Percentiles rank a stretch among this genome's conserved stretches.
These are phyloP conservation scores for Solanum microdontum DNA, from an alignment of 257 asterid species.

Conservation along the genomic window DNA sequence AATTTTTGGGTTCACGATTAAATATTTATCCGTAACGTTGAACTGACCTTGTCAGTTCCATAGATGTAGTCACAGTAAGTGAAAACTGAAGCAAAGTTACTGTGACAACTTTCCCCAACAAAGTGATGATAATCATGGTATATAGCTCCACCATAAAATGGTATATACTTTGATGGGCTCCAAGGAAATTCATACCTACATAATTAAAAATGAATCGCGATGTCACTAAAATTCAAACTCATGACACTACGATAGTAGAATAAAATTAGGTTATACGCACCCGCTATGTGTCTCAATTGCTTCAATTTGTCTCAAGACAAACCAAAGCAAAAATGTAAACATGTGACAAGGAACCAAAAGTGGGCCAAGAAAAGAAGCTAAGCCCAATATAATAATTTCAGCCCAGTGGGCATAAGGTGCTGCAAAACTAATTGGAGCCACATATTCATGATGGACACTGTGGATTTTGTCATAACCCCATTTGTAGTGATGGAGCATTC, in stretches of 20 bases:
- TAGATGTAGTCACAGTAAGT: slow-evolving; percentile 69
- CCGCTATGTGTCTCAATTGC: slow-evolving; percentile 69
- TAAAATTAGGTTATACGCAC: slow-evolving; percentile 4
- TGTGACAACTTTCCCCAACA: slow-evolving; percentile 62
- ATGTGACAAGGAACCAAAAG: slow-evolving; percentile 54
- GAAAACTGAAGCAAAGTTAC: slow-evolving; percentile 72
- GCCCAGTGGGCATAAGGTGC: slow-evolving; percentile 82
- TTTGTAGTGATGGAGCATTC: slow-evolving; percentile 47
- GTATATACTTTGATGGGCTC: slow-evolving; percentile 61
- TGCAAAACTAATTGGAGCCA: slow-evolving; percentile 62
- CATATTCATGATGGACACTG: slow-evolving; percentile 62
- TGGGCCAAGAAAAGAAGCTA: slow-evolving; percentile 66
- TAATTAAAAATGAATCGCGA: not conserved
- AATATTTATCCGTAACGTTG: not conserved
- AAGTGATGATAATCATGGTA: slow-evolving; percentile 73
- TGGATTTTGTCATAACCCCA: slow-evolving; percentile 71
- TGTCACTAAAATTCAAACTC: not conserved
- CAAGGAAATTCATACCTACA: slow-evolving; percentile 71
- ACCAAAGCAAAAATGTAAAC: slow-evolving; percentile 71
- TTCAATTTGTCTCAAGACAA: slow-evolving; percentile 50
- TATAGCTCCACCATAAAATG: slow-evolving; percentile 74
- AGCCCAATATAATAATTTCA: slow-evolving; percentile 51
- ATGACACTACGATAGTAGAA: not conserved
- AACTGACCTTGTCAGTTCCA: slow-evolving; percentile 61
- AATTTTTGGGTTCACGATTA: not conserved